Base-by-base conservation (phyloP, 1,139 yeast genomes). In the Saccharomyces hybrid region DNA sequence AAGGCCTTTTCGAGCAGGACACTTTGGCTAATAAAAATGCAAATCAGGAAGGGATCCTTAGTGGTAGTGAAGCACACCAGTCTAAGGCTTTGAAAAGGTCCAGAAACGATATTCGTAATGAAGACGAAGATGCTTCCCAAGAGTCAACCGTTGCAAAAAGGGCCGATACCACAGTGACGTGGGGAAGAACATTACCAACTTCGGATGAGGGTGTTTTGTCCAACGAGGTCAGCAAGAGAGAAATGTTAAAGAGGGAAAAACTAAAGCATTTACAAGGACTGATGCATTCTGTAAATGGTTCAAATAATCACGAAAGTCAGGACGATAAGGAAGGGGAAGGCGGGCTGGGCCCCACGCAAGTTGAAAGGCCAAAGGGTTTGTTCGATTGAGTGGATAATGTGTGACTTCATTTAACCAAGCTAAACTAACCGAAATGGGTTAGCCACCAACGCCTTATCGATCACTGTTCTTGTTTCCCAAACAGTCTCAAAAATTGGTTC, bases 311-410 rank as follows among this genome's bases (percentile, higher is more conserved):
- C 44, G 2, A 20, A 38, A 38, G 11, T 8, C n/a, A 11, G n/a
- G 54, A 50, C 8, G 56, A 52, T 8, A 26, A 52, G 3, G 56
- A 53, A 11, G 58, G 54, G 13, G 59, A 61, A 9, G 58, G 53
- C n/a, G 62, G 57, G n/a, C 52, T 73, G 9, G 76, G 76, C 0
- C 76, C 75, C 4, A 73, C 76, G 0, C 76, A 72, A 53, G 55
- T 60, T 1, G 49, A 58, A 2, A 61, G 55, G 31, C 65, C 65
- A 0, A 70, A 63, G 52, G 75, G 75, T 7, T 48, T 73, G 5
- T 71, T 73, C 55, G 76, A 71, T 51, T 70, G 53, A 52, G 4
- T 20, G 23, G 23, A 20, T 20, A 20, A 3, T 3, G 4, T 20
- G 23, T 3, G 4, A 20, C 4, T 20, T 20, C 23, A 20, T 20